Conservation (phyloP, 768 basidiomycete species). For the Antrodiella citrinella region DNA sequence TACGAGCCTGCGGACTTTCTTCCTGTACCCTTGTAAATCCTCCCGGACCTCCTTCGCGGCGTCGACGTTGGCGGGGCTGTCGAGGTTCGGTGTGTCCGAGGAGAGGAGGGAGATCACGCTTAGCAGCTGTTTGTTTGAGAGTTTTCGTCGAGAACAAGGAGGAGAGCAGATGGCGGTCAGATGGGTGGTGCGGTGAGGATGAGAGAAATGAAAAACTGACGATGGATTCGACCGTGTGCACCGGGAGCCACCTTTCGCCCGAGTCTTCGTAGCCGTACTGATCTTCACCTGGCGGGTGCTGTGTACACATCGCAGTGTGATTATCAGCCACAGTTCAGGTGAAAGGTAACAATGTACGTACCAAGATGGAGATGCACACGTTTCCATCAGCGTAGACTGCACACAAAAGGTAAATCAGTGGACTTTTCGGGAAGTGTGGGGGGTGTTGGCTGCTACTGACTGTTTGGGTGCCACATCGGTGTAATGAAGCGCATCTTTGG, state of each 20-base stretch:
- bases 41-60: conserved; percentile 79
- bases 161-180: too few relatives aligned
- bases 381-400: conserved; percentile 87
- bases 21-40: conserved; percentile 74
- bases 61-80: conserved; percentile 95
- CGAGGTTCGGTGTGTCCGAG: conserved; percentile 90
- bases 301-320: too few relatives aligned
- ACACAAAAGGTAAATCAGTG: not conserved
- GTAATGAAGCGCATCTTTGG: conserved; percentile 97
- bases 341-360: too few relatives aligned
- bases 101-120: conserved; percentile 95
- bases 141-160: too few relatives aligned
- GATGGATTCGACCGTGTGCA: conserved; percentile 62
- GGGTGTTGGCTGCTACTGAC: conserved; percentile 55
- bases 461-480: conserved; percentile 97
- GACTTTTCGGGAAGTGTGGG: too few relatives aligned
- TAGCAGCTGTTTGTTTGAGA: conserved; percentile 81
- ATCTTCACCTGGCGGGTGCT: conserved; percentile 89
- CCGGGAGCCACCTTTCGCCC: conserved; percentile 95
- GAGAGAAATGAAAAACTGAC: not conserved
- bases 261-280: conserved; percentile 97
- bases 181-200: too few relatives aligned
- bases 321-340: too few relatives aligned
- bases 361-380: conserved; percentile 95
- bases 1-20: conserved; percentile 89